Percentiles rank a stretch among this genome's conserved stretches.
Evolutionary conservation across 768 basidiomycete genomes (phyloP).

Genomic region (Amylocystis lapponica): DNA sequence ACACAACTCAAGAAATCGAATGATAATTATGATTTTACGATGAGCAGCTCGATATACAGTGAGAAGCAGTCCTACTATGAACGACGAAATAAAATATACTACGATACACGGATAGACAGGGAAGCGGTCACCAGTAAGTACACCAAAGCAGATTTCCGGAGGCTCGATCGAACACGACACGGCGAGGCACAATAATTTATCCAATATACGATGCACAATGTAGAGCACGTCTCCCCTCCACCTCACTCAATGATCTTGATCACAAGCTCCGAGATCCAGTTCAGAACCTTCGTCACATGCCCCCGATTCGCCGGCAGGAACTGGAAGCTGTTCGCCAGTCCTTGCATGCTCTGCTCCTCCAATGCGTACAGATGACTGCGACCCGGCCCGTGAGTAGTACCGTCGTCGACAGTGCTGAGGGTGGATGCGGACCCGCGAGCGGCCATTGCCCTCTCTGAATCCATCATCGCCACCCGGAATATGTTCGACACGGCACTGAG

Average conservation of each 20-base stretch:
- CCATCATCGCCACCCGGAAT: slow-evolving; percentile 63
- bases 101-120: no score
- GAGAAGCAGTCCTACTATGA: no score
- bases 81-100: no score
- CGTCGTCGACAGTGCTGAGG: slow-evolving; percentile 58
- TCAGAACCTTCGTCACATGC: slow-evolving; percentile 51
- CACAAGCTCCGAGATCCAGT: slow-evolving; percentile 68
- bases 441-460: slow-evolving; percentile 36
- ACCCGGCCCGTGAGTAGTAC: slow-evolving; percentile 36
- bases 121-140: no score
- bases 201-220: no score
- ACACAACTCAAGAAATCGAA: no score
- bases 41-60: no score
- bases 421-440: slow-evolving; percentile 58
- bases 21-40: no score
- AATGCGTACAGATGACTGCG: slow-evolving; percentile 53
- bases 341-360: slow-evolving; percentile 69
- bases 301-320: slow-evolving; percentile 50
- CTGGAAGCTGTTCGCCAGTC: slow-evolving; percentile 64
- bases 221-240: no score
- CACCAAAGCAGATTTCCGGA: no score
- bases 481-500: slow-evolving; percentile 70
- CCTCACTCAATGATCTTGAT: slow-evolving; percentile 43
- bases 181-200: no score
- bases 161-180: no score